These are phyloP conservation scores for Daldinia childiae DNA, from an alignment of 495 filamentous ascomycete species.

Conservation along the genomic window DNA sequence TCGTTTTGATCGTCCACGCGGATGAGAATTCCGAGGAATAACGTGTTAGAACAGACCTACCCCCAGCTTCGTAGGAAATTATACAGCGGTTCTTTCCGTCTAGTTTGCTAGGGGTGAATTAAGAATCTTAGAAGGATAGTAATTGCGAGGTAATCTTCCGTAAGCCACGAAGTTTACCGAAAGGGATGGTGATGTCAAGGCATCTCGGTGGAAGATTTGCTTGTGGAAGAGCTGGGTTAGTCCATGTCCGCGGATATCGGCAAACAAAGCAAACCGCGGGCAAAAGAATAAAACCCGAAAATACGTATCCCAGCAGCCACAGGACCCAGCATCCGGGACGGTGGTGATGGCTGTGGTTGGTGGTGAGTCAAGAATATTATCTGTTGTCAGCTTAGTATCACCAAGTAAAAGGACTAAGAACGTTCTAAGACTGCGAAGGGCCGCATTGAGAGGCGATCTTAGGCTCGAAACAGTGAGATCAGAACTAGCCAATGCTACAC, in stretches of 20 bases:
- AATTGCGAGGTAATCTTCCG: not conserved
- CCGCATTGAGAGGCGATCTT: slow-evolving; percentile 26
- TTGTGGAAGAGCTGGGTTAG: not conserved
- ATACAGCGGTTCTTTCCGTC: not conserved
- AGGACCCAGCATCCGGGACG: not conserved
- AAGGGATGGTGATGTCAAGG: not conserved
- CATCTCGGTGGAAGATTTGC: slow-evolving; percentile 3
- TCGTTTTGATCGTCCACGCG: not conserved
- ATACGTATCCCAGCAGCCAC: not conserved
- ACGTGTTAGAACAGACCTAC: not conserved
- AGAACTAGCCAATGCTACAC: slow-evolving; percentile 25
- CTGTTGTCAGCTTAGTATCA: slow-evolving; percentile 1
- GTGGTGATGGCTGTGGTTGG: not conserved
- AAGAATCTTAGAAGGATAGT: not conserved
- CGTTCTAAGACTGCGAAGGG: slow-evolving; percentile 20
- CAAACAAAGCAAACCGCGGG: not conserved
- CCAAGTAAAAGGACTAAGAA: not conserved
- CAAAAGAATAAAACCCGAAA: not conserved
- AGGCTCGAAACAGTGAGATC: slow-evolving; percentile 30
- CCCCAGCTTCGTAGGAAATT: not conserved
- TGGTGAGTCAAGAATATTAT: slow-evolving; percentile 2
- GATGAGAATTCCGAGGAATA: not conserved
- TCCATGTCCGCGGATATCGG: not conserved
- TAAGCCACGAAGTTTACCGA: slow-evolving; percentile 12
- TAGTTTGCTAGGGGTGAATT: not conserved